phyloP scores from a whole-genome alignment of 192 early-diverging fungal genomes.

The Coemansia sp. region DNA sequence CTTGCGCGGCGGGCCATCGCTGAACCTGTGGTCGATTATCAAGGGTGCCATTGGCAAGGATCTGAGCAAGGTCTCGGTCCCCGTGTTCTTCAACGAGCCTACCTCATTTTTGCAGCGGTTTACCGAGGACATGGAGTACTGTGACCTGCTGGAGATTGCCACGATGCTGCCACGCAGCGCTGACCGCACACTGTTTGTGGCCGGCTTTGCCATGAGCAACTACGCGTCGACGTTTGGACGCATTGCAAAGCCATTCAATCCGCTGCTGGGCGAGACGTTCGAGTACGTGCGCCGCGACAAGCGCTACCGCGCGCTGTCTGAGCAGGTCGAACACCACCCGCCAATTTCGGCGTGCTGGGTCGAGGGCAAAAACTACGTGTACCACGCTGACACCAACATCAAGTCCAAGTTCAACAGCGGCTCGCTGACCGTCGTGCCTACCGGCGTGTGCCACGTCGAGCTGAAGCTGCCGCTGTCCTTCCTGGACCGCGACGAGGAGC shows the following conservation, averaged over 20 bases:
- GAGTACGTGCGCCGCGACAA: constrained; percentile 81
- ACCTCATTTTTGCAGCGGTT: constrained; percentile 83
- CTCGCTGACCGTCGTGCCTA: constrained; percentile 76
- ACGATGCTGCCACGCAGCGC: constrained; percentile 56
- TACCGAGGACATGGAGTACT: constrained; percentile 84
- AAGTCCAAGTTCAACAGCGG: constrained; percentile 86
- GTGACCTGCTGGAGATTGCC: constrained; percentile 77
- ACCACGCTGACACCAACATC: constrained; percentile 85
- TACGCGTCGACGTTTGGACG: constrained; percentile 77
- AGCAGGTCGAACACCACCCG: constrained; percentile 91
- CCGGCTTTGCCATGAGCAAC: constrained; percentile 87
- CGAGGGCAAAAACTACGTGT: constrained; percentile 76
- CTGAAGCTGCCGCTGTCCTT: constrained; percentile 65
- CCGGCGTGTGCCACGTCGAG: constrained; percentile 77
- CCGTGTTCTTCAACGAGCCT: constrained; percentile 90
- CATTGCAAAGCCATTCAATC: constrained; percentile 89
- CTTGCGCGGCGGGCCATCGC: constrained; percentile 57
- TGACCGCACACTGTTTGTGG: constrained; percentile 75
- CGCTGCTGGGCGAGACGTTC: constrained; percentile 86
- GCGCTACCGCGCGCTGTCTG: constrained; percentile 76
- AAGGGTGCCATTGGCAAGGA: constrained; percentile 88
- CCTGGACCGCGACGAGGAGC: constrained; percentile 45
- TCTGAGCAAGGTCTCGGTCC: constrained; percentile 77
- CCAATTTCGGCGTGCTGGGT: constrained; percentile 86
- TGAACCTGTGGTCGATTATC: constrained; percentile 83